Conservation (phyloP, 2,329 filamentous ascomycete species). For the Cryoendolithus antarcticus region DNA sequence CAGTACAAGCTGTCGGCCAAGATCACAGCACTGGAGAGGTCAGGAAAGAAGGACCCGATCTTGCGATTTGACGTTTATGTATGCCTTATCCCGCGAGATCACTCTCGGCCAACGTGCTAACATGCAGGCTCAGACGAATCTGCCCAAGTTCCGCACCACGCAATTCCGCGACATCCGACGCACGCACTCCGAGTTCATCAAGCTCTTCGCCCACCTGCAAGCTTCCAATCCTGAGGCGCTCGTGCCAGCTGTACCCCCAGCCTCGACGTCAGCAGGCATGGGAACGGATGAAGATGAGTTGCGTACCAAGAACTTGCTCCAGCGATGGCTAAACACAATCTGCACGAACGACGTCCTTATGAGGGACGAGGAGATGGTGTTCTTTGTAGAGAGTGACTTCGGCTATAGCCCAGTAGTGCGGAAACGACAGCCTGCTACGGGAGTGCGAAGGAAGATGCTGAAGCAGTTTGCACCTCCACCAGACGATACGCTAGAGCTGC, state of each 20-base stretch:
- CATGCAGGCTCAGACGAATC: conserved; percentile 62
- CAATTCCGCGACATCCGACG: conserved; percentile 96
- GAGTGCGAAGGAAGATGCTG: conserved; percentile 84
- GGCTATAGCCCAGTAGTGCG: conserved; percentile 92
- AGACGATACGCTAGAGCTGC: conserved; percentile 90
- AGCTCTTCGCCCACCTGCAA: conserved; percentile 90
- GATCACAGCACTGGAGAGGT: conserved; percentile 84
- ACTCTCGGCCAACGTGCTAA: conserved; percentile 7
- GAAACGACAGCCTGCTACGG: conserved; percentile 93
- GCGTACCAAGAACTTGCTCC: conserved; percentile 77
- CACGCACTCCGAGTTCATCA: conserved; percentile 88
- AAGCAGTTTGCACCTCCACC: conserved; percentile 98
- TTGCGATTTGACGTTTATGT: conserved; percentile 94
- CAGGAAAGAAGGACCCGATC: conserved; percentile 89
- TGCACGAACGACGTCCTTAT: conserved; percentile 87
- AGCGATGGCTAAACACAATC: conserved; percentile 90
- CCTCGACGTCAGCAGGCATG: conserved; percentile 84
- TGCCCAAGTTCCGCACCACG: conserved; percentile 94
- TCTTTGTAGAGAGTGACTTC: conserved; percentile 98
- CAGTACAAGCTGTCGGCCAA: conserved; percentile 72
- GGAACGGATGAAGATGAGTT: conserved; percentile 93
- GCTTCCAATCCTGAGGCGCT: conserved; percentile 95
- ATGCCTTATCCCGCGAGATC: conserved; percentile 26
- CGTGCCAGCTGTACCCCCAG: conserved; percentile 86
- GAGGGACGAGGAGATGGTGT: conserved; percentile 89